Conservation (phyloP, 257 asterid species). For the Ocimum tenuiflorum region DNA sequence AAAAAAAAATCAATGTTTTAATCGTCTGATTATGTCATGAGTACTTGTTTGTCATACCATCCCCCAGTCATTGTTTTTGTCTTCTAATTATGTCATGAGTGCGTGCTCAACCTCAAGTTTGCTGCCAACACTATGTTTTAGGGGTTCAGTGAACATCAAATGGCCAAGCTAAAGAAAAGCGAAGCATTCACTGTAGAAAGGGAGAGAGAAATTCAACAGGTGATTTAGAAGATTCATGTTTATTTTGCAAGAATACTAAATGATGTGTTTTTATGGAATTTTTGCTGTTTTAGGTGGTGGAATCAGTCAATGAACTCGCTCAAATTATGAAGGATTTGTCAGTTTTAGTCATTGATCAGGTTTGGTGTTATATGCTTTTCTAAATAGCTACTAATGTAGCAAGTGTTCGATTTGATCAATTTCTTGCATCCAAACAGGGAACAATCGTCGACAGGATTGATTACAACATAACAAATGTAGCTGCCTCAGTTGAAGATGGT, state of each 20-base stretch:
- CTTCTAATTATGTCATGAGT: constrained; percentile 11
- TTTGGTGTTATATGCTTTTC: constrained; percentile 27
- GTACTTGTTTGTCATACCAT: too few species aligned
- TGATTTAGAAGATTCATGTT: constrained; percentile 21
- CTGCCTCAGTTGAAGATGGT: constrained; percentile 97
- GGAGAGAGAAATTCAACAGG: constrained; percentile 92
- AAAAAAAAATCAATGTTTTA: too few species aligned
- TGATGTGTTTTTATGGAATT: neutral
- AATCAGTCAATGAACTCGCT: constrained; percentile 88
- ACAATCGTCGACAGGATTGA: constrained; percentile 97
- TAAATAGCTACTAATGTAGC: constrained; percentile 8
- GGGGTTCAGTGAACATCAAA: constrained; percentile 90
- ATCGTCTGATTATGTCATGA: too few species aligned
- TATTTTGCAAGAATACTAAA: neutral
- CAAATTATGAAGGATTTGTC: constrained; percentile 99
- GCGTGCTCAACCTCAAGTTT: constrained; percentile 13
- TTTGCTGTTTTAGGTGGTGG: constrained; percentile 55
- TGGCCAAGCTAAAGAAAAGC: constrained; percentile 82
- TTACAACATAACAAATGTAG: constrained; percentile 83
- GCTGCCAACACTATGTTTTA: constrained; percentile 19
- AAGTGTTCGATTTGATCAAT: constrained; percentile 1
- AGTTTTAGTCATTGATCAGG: constrained; percentile 98
- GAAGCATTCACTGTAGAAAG: constrained; percentile 87
- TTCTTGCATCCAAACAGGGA: constrained; percentile 65
- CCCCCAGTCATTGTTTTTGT: too few species aligned